Base-by-base conservation (phyloP, 2,329 filamentous ascomycete genomes). In the Bisporella sp. region DNA sequence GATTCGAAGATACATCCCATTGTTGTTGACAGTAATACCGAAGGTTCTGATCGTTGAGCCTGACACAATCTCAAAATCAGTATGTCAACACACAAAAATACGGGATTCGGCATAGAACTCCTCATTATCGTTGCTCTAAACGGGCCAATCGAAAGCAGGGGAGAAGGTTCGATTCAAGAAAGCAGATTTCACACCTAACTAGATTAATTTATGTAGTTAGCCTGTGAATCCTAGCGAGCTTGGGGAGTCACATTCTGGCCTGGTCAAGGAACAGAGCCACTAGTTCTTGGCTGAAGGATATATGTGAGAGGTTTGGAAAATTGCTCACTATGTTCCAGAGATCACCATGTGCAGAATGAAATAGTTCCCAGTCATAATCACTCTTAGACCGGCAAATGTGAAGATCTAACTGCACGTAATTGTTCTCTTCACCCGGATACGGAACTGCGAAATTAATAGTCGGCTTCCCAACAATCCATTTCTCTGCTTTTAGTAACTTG, bases 331-430 rank as follows among this genome's bases (percentile, higher is more conserved):
- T 73, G 52, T 79, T 85, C 75, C 82, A 82, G 2, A 81, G 50
- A 58, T 92, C 87, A n/a, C 85, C 84, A 58, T 92, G 87, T 0
- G 79, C 77, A 39, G 84, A 74, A 57, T 80, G 80, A 68, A 90
- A 89, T 4, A 79, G 66, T 37, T 75, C 72, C 86, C 87, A 92
- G 31, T 73, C 70, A 54, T 78, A 73, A 48, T 66, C 59, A 11
- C 68, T 46, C 2, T 48, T 31, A 55, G 66, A 69, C 1, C 60
- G 58, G 50, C 75, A 81, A 29, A 84, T 63, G 37, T 78, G 74
- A 1, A 92, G 64, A 61, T 93, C 88, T 30, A 92, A 72, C 58
- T 93, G 88, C 4, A 88, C 75, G 59, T 74, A 77, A 1, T 55
- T 62, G 11, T 57, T 46, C 1, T 54, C 48, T 33, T 32, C 35